A percentile compares a stretch with the other conserved stretches of the same genome.
phyloP scores from a whole-genome alignment of 306 rosid genomes.

The Rosa lucieae region DNA sequence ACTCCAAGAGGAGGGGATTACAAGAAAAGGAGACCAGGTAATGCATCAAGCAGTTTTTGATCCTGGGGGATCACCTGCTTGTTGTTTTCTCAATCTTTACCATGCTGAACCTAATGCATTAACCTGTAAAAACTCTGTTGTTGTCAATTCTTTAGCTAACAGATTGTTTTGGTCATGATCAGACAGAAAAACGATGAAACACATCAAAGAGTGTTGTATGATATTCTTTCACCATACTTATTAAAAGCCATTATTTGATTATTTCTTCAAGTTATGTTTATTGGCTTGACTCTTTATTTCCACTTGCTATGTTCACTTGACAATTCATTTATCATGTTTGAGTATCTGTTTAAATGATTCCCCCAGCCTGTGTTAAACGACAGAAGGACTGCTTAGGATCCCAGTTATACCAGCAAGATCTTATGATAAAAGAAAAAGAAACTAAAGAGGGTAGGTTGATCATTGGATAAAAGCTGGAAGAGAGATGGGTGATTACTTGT shows the following conservation, averaged over 20 bases:
- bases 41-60: constrained; percentile 23
- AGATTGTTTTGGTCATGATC: neutral
- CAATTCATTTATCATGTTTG: too few relatives aligned
- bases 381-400: too few relatives aligned
- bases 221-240: too few relatives aligned
- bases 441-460: neutral
- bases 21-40: neutral
- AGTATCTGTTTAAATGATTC: too few relatives aligned
- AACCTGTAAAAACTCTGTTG: constrained; percentile 35
- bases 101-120: constrained; percentile 14
- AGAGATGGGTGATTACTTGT: neutral
- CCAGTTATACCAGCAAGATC: too few relatives aligned
- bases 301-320: too few relatives aligned
- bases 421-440: neutral
- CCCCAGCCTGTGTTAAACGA: too few relatives aligned
- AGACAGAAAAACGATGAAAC: too few relatives aligned
- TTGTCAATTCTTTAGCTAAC: constrained; percentile 34
- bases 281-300: too few relatives aligned
- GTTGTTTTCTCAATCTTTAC: constrained; percentile 35
- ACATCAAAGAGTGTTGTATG: too few relatives aligned
- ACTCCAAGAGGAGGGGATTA: neutral
- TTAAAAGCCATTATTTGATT: too few relatives aligned
- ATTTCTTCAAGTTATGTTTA: too few relatives aligned
- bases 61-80: constrained; percentile 24
- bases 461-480: constrained; percentile 21